These are phyloP conservation scores for Hanseniaspora clermontiae DNA, from an alignment of 805 yeast species.

Conservation along the genomic window DNA sequence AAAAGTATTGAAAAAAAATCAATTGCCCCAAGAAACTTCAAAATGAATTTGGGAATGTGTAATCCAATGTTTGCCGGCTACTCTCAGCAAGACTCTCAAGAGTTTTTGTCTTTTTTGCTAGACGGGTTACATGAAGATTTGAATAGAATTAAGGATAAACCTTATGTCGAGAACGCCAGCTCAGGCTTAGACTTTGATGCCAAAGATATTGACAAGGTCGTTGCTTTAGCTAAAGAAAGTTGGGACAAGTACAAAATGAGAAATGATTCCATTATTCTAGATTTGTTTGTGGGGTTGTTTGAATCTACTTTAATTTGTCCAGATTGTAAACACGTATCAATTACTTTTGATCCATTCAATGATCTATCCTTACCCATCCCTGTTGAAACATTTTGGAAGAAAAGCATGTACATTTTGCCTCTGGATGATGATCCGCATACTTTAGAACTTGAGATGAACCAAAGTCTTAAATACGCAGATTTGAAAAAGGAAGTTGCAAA, in stretches of 20 bases:
- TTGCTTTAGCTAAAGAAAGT: constrained; percentile 54
- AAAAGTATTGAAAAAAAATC: constrained; percentile 20
- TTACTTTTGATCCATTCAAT: constrained; percentile 88
- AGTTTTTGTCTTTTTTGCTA: constrained; percentile 72
- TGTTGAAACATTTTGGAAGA: constrained; percentile 57
- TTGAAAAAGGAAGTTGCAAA: constrained; percentile 49
- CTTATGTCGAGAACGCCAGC: constrained; percentile 82
- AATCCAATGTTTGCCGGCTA: constrained; percentile 77
- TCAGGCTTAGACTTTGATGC: constrained; percentile 46
- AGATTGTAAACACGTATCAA: constrained; percentile 58
- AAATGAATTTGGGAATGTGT: constrained; percentile 61
- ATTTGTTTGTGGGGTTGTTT: constrained; percentile 80
- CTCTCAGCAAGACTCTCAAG: constrained; percentile 92
- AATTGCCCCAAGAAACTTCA: constrained; percentile 64
- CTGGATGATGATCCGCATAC: constrained; percentile 36
- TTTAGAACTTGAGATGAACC: constrained; percentile 61
- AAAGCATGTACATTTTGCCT: constrained; percentile 51
- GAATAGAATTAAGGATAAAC: constrained; percentile 70
- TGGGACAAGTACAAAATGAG: constrained; percentile 71
- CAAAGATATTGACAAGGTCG: constrained; percentile 39
- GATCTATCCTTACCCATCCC: constrained; percentile 87
- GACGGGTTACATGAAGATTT: constrained; percentile 91
- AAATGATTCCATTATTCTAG: constrained; percentile 74
- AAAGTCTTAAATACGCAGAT: constrained; percentile 50
- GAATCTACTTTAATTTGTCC: constrained; percentile 87